Evolutionary conservation across 192 early-diverging fungal genomes (phyloP).

Genomic region (Backusella tarrabulga): DNA sequence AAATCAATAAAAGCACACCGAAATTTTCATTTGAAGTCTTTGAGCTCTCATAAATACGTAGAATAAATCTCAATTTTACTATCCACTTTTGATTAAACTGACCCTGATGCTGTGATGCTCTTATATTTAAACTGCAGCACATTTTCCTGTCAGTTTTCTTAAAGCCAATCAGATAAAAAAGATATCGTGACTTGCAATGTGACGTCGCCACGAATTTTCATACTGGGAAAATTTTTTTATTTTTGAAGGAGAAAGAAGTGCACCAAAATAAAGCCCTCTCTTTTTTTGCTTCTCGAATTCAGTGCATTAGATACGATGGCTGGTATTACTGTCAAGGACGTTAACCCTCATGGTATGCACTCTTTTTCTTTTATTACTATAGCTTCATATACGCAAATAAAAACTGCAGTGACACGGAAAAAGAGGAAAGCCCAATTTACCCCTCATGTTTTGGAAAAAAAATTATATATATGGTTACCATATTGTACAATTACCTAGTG

Average conservation of each 20-base stretch:
- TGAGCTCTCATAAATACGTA: too few relatives aligned
- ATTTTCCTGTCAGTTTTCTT: neutral
- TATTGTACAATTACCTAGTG: neutral
- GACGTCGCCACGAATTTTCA: neutral
- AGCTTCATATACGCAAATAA: neutral
- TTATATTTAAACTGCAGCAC: neutral
- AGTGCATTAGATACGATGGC: slow-evolving; percentile 31
- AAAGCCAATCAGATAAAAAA: slow-evolving; percentile 4
- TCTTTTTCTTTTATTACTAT: neutral
- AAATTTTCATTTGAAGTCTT: too few relatives aligned
- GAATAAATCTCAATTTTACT: too few relatives aligned
- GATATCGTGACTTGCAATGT: neutral
- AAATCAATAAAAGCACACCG: too few relatives aligned
- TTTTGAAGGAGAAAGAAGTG: slow-evolving; percentile 6
- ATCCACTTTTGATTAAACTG: too few relatives aligned
- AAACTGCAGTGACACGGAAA: neutral
- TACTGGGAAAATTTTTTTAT: slow-evolving; percentile 3
- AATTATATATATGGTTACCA: neutral
- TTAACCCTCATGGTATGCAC: slow-evolving; percentile 73
- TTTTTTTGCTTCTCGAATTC: slow-evolving; percentile 26
- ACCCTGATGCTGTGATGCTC: neutral
- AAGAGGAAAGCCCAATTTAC: neutral
- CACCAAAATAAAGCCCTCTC: slow-evolving; percentile 11
- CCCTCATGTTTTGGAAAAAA: neutral
- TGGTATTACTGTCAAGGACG: slow-evolving; percentile 56